Base-by-base conservation (phyloP, 2,329 filamentous ascomycete genomes). In the Aspergillus neotritici region DNA sequence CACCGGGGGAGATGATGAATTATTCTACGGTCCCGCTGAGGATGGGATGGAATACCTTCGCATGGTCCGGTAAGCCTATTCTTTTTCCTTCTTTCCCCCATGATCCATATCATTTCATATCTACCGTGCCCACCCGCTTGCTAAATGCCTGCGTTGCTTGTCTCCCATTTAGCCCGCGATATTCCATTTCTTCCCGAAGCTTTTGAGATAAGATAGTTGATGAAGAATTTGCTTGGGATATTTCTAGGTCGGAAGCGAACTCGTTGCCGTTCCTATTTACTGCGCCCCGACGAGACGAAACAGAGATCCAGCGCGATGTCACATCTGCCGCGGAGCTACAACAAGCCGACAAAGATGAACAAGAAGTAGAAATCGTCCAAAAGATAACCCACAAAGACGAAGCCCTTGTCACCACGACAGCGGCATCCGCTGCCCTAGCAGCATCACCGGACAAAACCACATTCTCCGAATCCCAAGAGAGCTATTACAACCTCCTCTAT, bases 201-300 rank as follows among this genome's bases (percentile, higher is more conserved):
- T 34, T 31, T n/a, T 29, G n/a, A 30, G 34, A 46, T 42, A 55
- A 55, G 49, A 58, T 51, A 5, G 10, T 15, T 14, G 14, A n/a
- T 37, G 1, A 9, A 12, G 8, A 9, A 5, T 44, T n/a, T n/a
- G n/a, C n/a, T n/a, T n/a, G 37, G 12, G 9, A 16, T 37, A 16
- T 25, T n/a, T 37, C 16, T 66, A 93, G 87, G 69, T 76, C 79
- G 53, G 82, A 94, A 77, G 87, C 87, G n/a, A 79, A 73, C 47
- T 68, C 73, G 8, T 83, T 94, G 29, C 87, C 87, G 1, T 77
- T 83, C 52, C 69, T 93, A 9, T 75, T 93, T 40, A 77, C 81
- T 35, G 85, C 83, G 1, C 75, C 79, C 4, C 77, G 73, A 51
- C 63, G 60, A 11, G 21, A 35, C 13, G 31, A 36, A 4, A 31